A percentile compares a stretch with the other conserved stretches of the same genome.
Evolutionary conservation across 2,329 filamentous ascomycete species (phyloP).

Genomic region (Cytospora piceicola): DNA sequence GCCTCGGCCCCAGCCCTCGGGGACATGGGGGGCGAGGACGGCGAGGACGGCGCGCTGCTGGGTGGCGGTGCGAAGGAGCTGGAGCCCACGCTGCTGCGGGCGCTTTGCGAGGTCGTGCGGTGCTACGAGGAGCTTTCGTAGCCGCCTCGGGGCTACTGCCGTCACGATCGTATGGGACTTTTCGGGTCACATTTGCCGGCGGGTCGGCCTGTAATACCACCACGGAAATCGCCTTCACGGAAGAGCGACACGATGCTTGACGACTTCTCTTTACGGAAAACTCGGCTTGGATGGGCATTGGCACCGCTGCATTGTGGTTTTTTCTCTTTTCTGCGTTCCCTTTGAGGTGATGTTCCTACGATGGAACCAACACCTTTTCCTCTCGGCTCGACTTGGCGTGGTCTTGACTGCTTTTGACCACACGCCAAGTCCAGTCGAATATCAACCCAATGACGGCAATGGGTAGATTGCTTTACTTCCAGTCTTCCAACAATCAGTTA

Average conservation of each 20-base stretch:
- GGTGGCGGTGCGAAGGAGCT: conserved; percentile 34
- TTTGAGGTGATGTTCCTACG: background rate
- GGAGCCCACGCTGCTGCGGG: conserved; percentile 45
- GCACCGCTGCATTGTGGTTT: background rate
- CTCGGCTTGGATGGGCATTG: background rate
- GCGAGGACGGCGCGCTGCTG: conserved; percentile 17
- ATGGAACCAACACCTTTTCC: background rate
- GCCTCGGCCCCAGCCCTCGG: conserved; percentile 5
- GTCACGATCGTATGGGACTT: background rate
- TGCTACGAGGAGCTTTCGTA: conserved; percentile 42
- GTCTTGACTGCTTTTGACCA: background rate
- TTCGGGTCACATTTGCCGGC: background rate
- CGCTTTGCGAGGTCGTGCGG: conserved; percentile 48
- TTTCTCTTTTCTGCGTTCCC: background rate
- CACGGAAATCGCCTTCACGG: background rate
- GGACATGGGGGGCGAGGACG: conserved; percentile 14
- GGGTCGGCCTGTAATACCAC: conserved; percentile 5
- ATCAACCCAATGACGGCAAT: background rate
- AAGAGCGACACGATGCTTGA: conserved; percentile 1
- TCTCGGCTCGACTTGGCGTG: background rate
- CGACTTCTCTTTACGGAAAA: background rate
- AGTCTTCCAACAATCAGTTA: background rate
- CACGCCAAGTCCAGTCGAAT: background rate
- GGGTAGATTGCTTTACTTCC: background rate
- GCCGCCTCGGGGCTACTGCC: background rate